Evolutionary conservation across 2,329 filamentous ascomycete species (phyloP).

Genomic region (Rutstroemia sp.): DNA sequence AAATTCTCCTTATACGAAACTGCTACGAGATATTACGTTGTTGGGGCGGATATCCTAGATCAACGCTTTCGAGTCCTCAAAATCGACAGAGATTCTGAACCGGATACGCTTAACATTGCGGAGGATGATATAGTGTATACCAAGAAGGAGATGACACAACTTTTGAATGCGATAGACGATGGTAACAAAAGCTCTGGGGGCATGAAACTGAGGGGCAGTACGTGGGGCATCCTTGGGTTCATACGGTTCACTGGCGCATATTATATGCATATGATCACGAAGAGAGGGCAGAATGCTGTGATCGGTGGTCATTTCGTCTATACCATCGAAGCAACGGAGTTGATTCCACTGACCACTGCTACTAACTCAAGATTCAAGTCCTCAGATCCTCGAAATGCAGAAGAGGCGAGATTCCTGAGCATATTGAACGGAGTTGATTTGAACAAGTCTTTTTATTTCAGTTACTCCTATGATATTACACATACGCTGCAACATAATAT

Average conservation of each 20-base stretch:
- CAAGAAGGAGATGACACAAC: conserved; percentile 82
- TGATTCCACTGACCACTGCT: conserved; percentile 76
- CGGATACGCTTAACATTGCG: conserved; percentile 70
- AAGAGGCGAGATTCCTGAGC: conserved; percentile 80
- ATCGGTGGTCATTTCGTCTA: conserved; percentile 94
- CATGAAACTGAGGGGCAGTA: conserved; percentile 79
- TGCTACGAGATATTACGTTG: conserved; percentile 84
- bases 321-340: conserved; percentile 87
- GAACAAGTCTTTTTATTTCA: conserved; percentile 92
- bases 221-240: conserved; percentile 91
- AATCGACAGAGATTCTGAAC: conserved; percentile 81
- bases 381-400: conserved; percentile 68
- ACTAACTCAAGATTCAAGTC: conserved; percentile 59
- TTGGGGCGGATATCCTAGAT: conserved; percentile 86
- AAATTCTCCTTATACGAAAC: conserved; percentile 98
- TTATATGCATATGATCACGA: conserved; percentile 96
- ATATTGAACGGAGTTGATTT: conserved; percentile 90
- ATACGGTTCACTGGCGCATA: conserved; percentile 93
- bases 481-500: conserved; percentile 90
- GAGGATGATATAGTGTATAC: conserved; percentile 96
- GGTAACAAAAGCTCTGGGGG: conserved; percentile 89
- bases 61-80: conserved; percentile 86
- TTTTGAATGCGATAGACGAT: conserved; percentile 91
- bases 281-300: conserved; percentile 92
- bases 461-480: conserved; percentile 95